These are phyloP conservation scores for Paramyrothecium roridum DNA, from an alignment of 2,329 filamentous ascomycete genomes.

Conservation along the genomic window DNA sequence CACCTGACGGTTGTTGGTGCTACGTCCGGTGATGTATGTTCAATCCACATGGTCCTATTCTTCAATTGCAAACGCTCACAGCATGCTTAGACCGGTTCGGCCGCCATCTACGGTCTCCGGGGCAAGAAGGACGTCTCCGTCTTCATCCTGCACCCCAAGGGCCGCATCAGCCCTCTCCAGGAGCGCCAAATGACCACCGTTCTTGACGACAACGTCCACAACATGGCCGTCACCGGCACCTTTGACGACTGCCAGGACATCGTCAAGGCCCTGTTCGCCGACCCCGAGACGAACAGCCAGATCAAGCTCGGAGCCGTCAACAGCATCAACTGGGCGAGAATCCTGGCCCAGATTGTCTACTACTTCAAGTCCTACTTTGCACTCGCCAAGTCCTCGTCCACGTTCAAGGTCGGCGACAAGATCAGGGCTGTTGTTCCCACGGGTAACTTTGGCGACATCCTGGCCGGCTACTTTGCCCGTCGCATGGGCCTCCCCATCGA, in stretches of 20 bases:
- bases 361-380: slow-evolving; percentile 95
- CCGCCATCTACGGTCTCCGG: slow-evolving; percentile 90
- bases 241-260: slow-evolving; percentile 89
- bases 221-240: slow-evolving; percentile 78
- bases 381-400: slow-evolving; percentile 58
- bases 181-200: slow-evolving; percentile 96
- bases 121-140: slow-evolving; percentile 95
- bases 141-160: slow-evolving; percentile 88
- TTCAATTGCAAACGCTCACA: background rate
- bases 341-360: slow-evolving; percentile 94
- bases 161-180: slow-evolving; percentile 83
- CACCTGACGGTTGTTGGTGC: slow-evolving; percentile 85
- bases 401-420: slow-evolving; percentile 63
- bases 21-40: slow-evolving; percentile 66
- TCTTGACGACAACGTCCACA: slow-evolving; percentile 84
- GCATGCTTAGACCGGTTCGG: slow-evolving; percentile 66
- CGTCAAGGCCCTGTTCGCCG: slow-evolving; percentile 88
- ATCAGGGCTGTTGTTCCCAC: slow-evolving; percentile 88
- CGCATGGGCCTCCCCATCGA: slow-evolving; percentile 85
- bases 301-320: slow-evolving; percentile 91
- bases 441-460: slow-evolving; percentile 94
- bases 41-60: no score
- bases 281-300: slow-evolving; percentile 76
- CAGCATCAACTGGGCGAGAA: slow-evolving; percentile 94
- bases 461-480: slow-evolving; percentile 89